Conservation (phyloP, 108 stramenopile species). For the Nannochloropsis gaditana region DNA sequence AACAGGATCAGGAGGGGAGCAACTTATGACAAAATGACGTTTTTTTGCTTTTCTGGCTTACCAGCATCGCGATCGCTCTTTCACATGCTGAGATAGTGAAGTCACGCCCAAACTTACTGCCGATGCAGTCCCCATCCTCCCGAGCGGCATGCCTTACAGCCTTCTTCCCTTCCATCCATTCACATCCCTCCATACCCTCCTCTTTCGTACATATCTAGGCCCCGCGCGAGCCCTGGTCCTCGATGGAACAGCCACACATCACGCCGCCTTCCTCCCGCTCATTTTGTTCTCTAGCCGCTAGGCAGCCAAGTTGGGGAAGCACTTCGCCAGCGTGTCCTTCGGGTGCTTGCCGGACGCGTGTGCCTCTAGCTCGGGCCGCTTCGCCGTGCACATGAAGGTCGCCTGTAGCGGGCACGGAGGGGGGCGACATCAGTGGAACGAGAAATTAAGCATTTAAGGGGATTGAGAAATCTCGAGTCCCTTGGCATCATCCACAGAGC, state of each 20-base stretch:
- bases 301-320: background rate
- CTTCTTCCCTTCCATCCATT: background rate
- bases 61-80: no score
- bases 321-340: background rate
- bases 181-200: background rate
- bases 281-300: background rate
- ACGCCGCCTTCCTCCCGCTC: no score
- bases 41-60: no score
- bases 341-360: background rate
- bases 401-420: background rate
- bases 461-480: background rate
- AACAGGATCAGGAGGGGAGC: no score
- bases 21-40: no score
- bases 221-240: no score
- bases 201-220: background rate
- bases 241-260: no score
- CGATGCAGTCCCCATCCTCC: no score
- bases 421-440: background rate
- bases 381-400: background rate
- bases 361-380: constrained; percentile 3
- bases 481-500: no score
- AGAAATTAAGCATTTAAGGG: background rate
- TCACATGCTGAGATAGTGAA: no score
- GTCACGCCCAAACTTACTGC: no score
- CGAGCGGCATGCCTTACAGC: background rate